Conservation (phyloP, 805 yeast genomes). For the Candida vartiovaarae region DNA sequence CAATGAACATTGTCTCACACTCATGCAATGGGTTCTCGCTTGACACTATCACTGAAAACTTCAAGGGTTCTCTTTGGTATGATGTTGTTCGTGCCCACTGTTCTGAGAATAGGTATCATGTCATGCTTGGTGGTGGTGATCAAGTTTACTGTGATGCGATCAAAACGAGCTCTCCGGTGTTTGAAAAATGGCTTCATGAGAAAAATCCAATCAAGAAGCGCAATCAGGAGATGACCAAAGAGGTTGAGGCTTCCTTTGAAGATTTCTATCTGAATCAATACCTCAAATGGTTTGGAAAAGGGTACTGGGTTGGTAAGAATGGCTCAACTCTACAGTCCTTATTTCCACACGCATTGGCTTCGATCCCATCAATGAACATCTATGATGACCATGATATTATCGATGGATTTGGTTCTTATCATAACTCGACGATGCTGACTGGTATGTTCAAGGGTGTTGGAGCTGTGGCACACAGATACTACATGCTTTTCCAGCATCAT, state of each 20-base stretch:
- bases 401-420: constrained; percentile 92
- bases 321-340: constrained; percentile 62
- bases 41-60: constrained; percentile 56
- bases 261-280: constrained; percentile 69
- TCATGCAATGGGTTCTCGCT: constrained; percentile 91
- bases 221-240: constrained; percentile 36
- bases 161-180: constrained; percentile 44
- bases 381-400: constrained; percentile 96
- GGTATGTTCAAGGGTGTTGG: constrained; percentile 71
- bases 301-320: constrained; percentile 66
- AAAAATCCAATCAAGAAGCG: constrained; percentile 41
- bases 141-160: constrained; percentile 87
- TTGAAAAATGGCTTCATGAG: constrained; percentile 58
- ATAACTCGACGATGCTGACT: constrained; percentile 63
- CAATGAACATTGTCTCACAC: constrained; percentile 77
- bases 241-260: constrained; percentile 48
- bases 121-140: constrained; percentile 97
- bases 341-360: constrained; percentile 70
- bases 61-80: constrained; percentile 75
- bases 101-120: constrained; percentile 61
- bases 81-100: constrained; percentile 72
- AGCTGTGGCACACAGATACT: constrained; percentile 71
- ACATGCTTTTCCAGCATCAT: constrained; percentile 90
- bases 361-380: constrained; percentile 79
- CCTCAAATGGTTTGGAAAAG: constrained; percentile 84